Percentiles rank a stretch among this genome's conserved stretches.
Conservation (phyloP, 1,284 basidiomycete genomes). For the Apiotrichum akiyoshidainum region DNA sequence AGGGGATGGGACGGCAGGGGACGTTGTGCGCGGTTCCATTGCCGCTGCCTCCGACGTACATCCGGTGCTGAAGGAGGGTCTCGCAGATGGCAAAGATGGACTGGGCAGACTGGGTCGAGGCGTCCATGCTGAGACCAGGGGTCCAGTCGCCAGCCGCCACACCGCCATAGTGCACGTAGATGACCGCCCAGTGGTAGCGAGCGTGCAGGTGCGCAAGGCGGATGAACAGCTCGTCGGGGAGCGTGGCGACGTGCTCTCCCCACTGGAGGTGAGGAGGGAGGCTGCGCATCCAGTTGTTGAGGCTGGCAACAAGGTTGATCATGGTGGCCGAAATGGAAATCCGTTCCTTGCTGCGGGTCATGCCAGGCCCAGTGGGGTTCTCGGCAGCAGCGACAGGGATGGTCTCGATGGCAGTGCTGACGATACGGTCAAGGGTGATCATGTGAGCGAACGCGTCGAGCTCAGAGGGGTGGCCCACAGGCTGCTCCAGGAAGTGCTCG, state of each 20-base stretch:
- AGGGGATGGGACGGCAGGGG: neutral
- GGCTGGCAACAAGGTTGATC: slow-evolving; percentile 62
- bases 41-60: neutral
- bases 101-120: slow-evolving; percentile 16
- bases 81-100: slow-evolving; percentile 8
- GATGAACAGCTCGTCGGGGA: slow-evolving; percentile 60
- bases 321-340: slow-evolving; percentile 57
- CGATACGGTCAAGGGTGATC: slow-evolving; percentile 66
- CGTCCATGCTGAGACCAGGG: slow-evolving; percentile 56
- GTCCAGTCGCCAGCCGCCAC: slow-evolving; percentile 55
- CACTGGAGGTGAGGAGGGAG: slow-evolving; percentile 68
- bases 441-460: slow-evolving; percentile 64
- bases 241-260: slow-evolving; percentile 51
- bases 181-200: slow-evolving; percentile 62
- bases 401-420: slow-evolving; percentile 65
- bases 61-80: slow-evolving; percentile 23
- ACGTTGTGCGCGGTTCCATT: neutral
- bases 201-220: slow-evolving; percentile 67
- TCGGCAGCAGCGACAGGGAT: slow-evolving; percentile 61
- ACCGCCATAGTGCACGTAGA: slow-evolving; percentile 73
- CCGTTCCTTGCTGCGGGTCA: neutral
- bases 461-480: neutral
- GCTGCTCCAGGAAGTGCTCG: neutral
- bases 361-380: slow-evolving; percentile 54
- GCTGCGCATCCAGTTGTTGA: slow-evolving; percentile 69